Conservation (phyloP, 257 asterid genomes). For the Misopates orontium region DNA sequence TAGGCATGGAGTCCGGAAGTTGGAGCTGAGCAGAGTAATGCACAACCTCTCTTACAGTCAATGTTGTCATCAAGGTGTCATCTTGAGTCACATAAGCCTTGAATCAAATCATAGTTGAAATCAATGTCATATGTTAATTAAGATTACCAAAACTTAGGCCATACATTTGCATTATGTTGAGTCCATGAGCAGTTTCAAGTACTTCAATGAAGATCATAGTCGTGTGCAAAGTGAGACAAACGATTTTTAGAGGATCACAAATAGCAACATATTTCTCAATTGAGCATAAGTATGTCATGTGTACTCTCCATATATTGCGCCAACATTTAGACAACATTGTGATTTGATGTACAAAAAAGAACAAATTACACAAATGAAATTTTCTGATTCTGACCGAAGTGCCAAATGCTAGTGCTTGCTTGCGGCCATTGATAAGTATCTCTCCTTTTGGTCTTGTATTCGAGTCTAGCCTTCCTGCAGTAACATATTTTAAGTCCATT, state of each 20-base stretch:
- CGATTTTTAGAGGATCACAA: no score
- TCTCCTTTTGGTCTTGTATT: constrained; percentile 55
- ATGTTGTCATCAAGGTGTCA: constrained; percentile 51
- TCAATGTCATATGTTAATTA: neutral
- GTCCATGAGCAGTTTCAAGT: no score
- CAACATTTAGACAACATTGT: no score
- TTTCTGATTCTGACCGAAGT: constrained; percentile 49
- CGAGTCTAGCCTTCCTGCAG: constrained; percentile 55
- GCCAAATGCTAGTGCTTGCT: constrained; percentile 61
- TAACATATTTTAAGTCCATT: neutral
- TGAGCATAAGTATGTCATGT: no score
- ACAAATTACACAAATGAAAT: neutral
- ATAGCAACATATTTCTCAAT: no score
- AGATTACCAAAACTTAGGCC: neutral
- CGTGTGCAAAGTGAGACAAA: no score
- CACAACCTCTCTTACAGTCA: constrained; percentile 60
- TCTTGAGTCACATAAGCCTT: constrained; percentile 77
- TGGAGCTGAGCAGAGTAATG: constrained; percentile 59
- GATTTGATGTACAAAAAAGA: neutral
- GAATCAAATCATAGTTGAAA: neutral
- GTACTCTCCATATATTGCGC: no score
- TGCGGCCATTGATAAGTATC: constrained; percentile 59
- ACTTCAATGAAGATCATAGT: no score
- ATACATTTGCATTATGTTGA: neutral
- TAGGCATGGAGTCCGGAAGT: constrained; percentile 51